Conservation (phyloP, 2,329 filamentous ascomycete genomes). For the Diaporthe vaccinii region DNA sequence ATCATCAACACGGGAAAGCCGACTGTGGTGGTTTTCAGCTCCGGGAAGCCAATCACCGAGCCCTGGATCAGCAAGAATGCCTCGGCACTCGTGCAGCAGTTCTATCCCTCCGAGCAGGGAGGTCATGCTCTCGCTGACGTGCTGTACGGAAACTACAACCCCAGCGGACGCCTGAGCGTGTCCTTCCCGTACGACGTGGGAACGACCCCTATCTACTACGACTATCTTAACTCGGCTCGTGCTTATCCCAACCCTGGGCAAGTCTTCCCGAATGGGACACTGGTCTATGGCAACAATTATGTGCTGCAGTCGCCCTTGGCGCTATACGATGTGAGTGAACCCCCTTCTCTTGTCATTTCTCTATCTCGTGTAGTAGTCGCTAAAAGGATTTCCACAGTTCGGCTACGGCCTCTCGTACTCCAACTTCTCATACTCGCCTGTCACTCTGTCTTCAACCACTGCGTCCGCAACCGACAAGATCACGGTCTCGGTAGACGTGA, state of each 20-base stretch:
- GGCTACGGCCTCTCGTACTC: slow-evolving; percentile 77
- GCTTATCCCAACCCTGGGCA: slow-evolving; percentile 65
- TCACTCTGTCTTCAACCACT: slow-evolving; percentile 63
- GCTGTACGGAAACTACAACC: slow-evolving; percentile 74
- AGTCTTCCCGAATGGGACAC: slow-evolving; percentile 68
- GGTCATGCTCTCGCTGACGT: slow-evolving; percentile 76
- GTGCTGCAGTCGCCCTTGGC: slow-evolving; percentile 71
- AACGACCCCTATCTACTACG: slow-evolving; percentile 78
- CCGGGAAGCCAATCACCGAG: slow-evolving; percentile 80
- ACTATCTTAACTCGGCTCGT: slow-evolving; percentile 78
- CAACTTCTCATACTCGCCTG: slow-evolving; percentile 70
- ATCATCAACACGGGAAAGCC: slow-evolving; percentile 77
- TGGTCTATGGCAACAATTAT: slow-evolving; percentile 75
- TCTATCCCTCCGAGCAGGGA: slow-evolving; percentile 79
- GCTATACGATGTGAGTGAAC: slow-evolving; percentile 61
- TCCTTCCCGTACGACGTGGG: slow-evolving; percentile 77
- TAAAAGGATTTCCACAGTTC: slow-evolving; percentile 58
- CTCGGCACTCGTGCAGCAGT: slow-evolving; percentile 78
- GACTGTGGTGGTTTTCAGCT: slow-evolving; percentile 76
- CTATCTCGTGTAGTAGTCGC: neutral
- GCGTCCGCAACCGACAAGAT: slow-evolving; percentile 65
- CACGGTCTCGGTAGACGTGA: slow-evolving; percentile 72
- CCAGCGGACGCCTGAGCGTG: slow-evolving; percentile 75
- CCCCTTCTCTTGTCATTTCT: neutral
- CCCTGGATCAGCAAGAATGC: slow-evolving; percentile 78